These are phyloP conservation scores for Phytophthora ramorum DNA, from an alignment of 352 stramenopile species.

Conservation along the genomic window DNA sequence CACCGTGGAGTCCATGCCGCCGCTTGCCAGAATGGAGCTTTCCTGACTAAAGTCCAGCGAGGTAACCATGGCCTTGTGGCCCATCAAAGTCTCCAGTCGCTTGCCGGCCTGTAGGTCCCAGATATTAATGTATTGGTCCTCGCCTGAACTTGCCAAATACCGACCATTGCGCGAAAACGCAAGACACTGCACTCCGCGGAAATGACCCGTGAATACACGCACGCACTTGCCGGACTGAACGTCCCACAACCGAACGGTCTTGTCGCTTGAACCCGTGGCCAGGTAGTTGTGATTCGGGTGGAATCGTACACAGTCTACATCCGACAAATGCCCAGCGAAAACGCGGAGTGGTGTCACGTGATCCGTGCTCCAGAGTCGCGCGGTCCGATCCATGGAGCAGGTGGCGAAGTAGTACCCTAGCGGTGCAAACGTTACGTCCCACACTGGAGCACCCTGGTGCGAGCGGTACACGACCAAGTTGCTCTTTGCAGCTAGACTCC, in stretches of 20 bases:
- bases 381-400: constrained; percentile 93
- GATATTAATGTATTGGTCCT: constrained; percentile 92
- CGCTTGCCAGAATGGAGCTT: constrained; percentile 77
- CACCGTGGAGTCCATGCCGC: constrained; percentile 81
- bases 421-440: constrained; percentile 92
- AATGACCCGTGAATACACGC: constrained; percentile 93
- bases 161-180: constrained; percentile 91
- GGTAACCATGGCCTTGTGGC: constrained; percentile 77
- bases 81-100: constrained; percentile 83
- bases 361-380: constrained; percentile 95
- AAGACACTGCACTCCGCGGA: constrained; percentile 87
- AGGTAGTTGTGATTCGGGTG: constrained; percentile 98
- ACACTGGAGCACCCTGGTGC: constrained; percentile 85
- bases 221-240: constrained; percentile 93
- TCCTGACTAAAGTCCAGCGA: constrained; percentile 84
- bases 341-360: constrained; percentile 91
- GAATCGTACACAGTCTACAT: constrained; percentile 93
- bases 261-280: constrained; percentile 93
- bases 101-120: constrained; percentile 94
- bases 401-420: constrained; percentile 96
- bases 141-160: constrained; percentile 88
- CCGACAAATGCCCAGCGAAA: constrained; percentile 93
- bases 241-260: constrained; percentile 95
- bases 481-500: constrained; percentile 84
- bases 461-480: constrained; percentile 83